Conservation (phyloP, 208 protist genomes). For the Leishmania amazonensis region DNA sequence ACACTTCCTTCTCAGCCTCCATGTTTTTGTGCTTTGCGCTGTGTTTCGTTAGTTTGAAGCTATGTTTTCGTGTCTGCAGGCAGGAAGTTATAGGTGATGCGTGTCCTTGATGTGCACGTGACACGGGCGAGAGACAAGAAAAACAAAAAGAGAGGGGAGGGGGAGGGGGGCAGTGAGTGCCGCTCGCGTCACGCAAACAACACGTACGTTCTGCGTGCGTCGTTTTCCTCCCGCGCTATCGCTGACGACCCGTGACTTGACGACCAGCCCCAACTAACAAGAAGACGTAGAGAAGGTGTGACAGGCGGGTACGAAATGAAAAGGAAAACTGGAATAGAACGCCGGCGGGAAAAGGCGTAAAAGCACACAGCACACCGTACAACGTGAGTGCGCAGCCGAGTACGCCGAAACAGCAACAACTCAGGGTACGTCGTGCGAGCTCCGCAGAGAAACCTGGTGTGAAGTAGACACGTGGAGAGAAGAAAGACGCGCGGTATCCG, state of each 20-base stretch:
- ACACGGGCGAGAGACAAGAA: not conserved
- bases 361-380: not conserved
- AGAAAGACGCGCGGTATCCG: not conserved
- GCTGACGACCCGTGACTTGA: not conserved
- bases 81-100: not conserved
- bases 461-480: not conserved
- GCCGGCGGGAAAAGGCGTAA: not conserved
- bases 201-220: not conserved
- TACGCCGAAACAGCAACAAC: not conserved
- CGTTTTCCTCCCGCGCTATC: not conserved
- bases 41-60: not conserved
- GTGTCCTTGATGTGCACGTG: not conserved
- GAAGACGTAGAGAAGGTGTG: not conserved
- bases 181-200: not conserved
- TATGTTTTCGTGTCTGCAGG: not conserved
- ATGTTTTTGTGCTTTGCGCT: not conserved
- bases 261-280: not conserved
- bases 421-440: not conserved
- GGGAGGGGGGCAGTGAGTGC: not conserved
- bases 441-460: not conserved
- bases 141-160: not conserved
- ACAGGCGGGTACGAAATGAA: not conserved
- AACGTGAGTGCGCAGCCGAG: not conserved
- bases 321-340: not conserved
- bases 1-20: conserved; percentile 24